A percentile compares a stretch with the other conserved stretches of the same genome.
phyloP scores from a whole-genome alignment of 169 alveolate genomes.

The Cryptosporidium bovis region DNA sequence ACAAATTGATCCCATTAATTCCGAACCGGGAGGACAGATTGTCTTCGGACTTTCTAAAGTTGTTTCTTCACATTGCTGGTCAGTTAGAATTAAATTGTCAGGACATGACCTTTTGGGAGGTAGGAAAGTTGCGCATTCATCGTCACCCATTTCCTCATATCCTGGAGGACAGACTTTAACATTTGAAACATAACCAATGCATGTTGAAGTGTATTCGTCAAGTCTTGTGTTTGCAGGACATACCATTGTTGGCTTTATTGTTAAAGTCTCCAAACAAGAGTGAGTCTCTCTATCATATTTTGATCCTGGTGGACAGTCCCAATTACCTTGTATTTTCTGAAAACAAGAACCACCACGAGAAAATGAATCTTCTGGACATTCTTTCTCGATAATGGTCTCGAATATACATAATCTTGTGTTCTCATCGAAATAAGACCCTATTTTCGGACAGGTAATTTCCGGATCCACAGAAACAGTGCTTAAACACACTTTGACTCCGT shows the following conservation, averaged over 20 bases:
- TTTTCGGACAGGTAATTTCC: constrained; percentile 34
- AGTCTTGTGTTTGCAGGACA: constrained; percentile 56
- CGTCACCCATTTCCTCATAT: constrained; percentile 52
- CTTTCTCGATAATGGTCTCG: constrained; percentile 15
- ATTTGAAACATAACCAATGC: constrained; percentile 50
- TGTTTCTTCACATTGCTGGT: constrained; percentile 48
- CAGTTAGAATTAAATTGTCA: background rate
- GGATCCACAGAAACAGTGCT: constrained; percentile 38
- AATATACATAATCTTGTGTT: constrained; percentile 5
- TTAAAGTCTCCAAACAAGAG: constrained; percentile 22
- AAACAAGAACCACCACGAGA: constrained; percentile 13
- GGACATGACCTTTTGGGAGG: constrained; percentile 65
- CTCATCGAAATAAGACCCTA: constrained; percentile 19
- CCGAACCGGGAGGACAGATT: constrained; percentile 29
- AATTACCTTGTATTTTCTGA: constrained; percentile 24
- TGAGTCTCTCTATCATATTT: constrained; percentile 26
- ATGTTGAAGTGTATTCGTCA: constrained; percentile 39
- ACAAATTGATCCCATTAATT: constrained; percentile 34
- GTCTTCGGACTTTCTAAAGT: background rate
- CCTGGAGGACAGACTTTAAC: constrained; percentile 63
- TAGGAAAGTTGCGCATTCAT: constrained; percentile 46
- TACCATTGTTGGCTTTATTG: constrained; percentile 26
- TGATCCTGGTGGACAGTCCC: constrained; percentile 74
- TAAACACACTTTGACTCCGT: constrained; percentile 35
- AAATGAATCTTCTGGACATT: constrained; percentile 42